These are phyloP conservation scores for Extremus antarcticus DNA, from an alignment of 495 filamentous ascomycete species.

Conservation along the genomic window DNA sequence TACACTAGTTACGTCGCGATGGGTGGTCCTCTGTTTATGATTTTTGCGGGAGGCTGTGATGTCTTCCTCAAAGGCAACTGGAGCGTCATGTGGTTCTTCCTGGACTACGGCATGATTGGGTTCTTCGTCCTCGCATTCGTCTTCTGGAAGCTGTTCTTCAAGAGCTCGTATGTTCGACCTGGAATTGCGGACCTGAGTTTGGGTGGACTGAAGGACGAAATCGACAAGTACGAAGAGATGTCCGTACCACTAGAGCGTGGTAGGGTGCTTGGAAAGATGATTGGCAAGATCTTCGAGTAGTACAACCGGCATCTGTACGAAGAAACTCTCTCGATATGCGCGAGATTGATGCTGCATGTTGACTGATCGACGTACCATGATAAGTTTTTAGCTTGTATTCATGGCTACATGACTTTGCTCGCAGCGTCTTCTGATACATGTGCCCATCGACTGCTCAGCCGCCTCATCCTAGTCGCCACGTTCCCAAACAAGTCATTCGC, in stretches of 20 bases:
- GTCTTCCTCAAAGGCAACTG: slow-evolving; percentile 43
- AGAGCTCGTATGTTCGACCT: slow-evolving; percentile 38
- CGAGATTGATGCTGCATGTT: too few relatives aligned
- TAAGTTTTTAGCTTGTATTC: too few relatives aligned
- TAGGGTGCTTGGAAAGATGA: background rate
- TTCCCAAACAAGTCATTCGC: too few relatives aligned
- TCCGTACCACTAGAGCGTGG: background rate
- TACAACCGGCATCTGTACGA: too few relatives aligned
- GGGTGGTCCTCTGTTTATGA: slow-evolving; percentile 29
- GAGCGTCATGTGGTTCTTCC: slow-evolving; percentile 41
- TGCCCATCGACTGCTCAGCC: too few relatives aligned
- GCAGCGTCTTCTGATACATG: too few relatives aligned
- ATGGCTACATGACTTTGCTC: too few relatives aligned
- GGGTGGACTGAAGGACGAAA: slow-evolving; percentile 32
- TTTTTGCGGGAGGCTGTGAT: slow-evolving; percentile 37
- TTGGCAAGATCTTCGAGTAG: background rate
- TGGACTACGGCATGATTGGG: slow-evolving; percentile 47
- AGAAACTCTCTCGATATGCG: too few relatives aligned
- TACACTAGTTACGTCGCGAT: slow-evolving; percentile 40
- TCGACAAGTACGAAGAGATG: slow-evolving; percentile 16
- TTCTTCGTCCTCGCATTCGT: slow-evolving; percentile 43
- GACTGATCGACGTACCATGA: too few relatives aligned
- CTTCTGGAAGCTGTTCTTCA: slow-evolving; percentile 45
- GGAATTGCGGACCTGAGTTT: slow-evolving; percentile 44
- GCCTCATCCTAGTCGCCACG: too few relatives aligned